These are phyloP conservation scores for Thielaviopsis punctulata DNA, from an alignment of 2,329 filamentous ascomycete genomes.

Conservation along the genomic window DNA sequence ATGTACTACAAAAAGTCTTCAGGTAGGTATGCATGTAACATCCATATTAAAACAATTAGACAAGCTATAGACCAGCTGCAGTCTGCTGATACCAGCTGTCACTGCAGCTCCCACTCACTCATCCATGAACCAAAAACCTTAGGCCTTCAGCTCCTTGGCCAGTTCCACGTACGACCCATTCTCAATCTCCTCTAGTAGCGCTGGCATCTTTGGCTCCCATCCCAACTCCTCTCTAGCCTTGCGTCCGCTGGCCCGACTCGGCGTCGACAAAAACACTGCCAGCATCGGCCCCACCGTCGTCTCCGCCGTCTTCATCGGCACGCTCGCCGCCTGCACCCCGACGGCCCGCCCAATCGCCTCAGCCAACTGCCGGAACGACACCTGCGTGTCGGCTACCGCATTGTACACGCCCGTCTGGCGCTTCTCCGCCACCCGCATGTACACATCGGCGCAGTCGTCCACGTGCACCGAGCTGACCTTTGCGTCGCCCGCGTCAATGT, in stretches of 20 bases:
- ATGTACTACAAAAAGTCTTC: too few species aligned
- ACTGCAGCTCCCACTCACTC: background rate
- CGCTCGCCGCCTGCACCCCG: constrained; percentile 14
- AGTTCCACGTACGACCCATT: constrained; percentile 16
- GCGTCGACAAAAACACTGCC: constrained; percentile 18
- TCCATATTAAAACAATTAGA: too few species aligned
- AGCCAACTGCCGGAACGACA: constrained; percentile 18
- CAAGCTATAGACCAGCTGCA: too few species aligned
- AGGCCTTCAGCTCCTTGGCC: constrained; percentile 11
- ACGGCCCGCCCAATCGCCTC: constrained; percentile 16
- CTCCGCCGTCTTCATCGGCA: constrained; percentile 12
- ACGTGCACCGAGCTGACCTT: constrained; percentile 22
- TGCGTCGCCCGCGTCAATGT: constrained; percentile 18
- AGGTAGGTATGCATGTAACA: too few species aligned
- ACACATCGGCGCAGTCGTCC: constrained; percentile 26
- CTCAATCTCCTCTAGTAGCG: constrained; percentile 21
- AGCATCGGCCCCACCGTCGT: constrained; percentile 20
- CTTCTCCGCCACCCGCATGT: constrained; percentile 22
- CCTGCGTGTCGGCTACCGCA: constrained; percentile 16
- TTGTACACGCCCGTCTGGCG: constrained; percentile 22
- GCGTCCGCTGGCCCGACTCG: constrained; percentile 20
- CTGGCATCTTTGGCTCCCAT: constrained; percentile 20
- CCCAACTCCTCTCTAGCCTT: constrained; percentile 24
- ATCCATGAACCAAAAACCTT: background rate
- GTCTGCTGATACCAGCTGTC: background rate